These are phyloP conservation scores for Tuber melanosporum DNA, from an alignment of 495 filamentous ascomycete genomes.

Conservation along the genomic window DNA sequence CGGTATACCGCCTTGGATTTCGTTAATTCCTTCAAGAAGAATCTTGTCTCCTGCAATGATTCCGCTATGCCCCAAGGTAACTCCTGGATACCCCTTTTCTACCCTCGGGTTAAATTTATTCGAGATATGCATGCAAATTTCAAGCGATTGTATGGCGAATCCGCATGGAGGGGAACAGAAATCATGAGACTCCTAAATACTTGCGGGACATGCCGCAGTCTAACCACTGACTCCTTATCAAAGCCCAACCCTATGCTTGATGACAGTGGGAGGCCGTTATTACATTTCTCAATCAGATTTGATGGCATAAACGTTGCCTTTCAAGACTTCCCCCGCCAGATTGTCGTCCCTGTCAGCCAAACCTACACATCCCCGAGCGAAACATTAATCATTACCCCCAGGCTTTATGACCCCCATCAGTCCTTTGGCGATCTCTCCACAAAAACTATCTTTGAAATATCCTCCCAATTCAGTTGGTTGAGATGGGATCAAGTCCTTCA, in stretches of 20 bases:
- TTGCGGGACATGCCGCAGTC: slow-evolving; percentile 16
- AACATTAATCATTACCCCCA: slow-evolving; percentile 20
- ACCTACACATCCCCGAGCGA: slow-evolving; percentile 14
- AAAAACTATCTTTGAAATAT: slow-evolving; percentile 12
- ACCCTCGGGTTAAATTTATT: background rate
- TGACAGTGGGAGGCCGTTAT: slow-evolving; percentile 1
- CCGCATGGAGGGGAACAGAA: background rate
- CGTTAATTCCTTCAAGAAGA: slow-evolving; percentile 12
- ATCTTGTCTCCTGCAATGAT: background rate
- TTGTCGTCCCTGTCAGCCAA: slow-evolving; percentile 20
- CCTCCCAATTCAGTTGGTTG: background rate
- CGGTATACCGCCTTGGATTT: slow-evolving; percentile 4
- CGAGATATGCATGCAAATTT: background rate
- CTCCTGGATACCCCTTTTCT: slow-evolving; percentile 3
- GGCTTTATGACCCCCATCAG: slow-evolving; percentile 27
- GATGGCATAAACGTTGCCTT: slow-evolving; percentile 15
- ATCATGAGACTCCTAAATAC: slow-evolving; percentile 21
- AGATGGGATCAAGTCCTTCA: background rate
- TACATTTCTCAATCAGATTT: background rate
- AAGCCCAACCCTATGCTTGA: background rate
- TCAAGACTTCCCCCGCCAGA: slow-evolving; percentile 24
- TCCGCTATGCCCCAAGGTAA: slow-evolving; percentile 6
- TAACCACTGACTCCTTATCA: slow-evolving; percentile 5
- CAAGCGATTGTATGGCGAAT: background rate
- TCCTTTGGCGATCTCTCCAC: slow-evolving; percentile 9